These are phyloP conservation scores for Oenanthe sinensis DNA, from an alignment of 129 eudicot species.

Conservation along the genomic window DNA sequence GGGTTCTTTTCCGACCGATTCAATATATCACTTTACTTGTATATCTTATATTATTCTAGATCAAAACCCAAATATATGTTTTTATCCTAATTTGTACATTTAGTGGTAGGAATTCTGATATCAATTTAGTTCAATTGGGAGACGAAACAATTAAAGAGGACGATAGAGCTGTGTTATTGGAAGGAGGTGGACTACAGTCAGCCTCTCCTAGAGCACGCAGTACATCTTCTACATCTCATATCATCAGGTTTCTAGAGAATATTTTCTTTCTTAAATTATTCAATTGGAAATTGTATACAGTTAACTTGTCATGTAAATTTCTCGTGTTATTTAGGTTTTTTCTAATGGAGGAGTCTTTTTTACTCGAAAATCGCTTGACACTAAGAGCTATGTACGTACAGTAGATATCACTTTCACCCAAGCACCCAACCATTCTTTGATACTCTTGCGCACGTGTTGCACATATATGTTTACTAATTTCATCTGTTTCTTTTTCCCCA, in stretches of 20 bases:
- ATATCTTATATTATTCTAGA: not conserved
- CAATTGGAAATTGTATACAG: no score
- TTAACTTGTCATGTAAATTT: not conserved
- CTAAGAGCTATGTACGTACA: constrained; percentile 75
- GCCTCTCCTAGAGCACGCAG: constrained; percentile 48
- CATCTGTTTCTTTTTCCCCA: not conserved
- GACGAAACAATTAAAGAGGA: constrained; percentile 53
- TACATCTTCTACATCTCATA: constrained; percentile 41
- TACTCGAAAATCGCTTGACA: constrained; percentile 67
- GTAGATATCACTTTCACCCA: not conserved
- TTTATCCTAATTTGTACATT: constrained; percentile 11
- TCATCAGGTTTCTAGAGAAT: constrained; percentile 42
- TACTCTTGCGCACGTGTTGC: no score
- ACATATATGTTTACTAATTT: not conserved
- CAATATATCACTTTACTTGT: not conserved
- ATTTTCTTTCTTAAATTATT: no score
- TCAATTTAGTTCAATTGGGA: constrained; percentile 56
- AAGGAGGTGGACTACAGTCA: constrained; percentile 59
- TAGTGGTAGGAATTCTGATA: constrained; percentile 56
- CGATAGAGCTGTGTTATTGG: constrained; percentile 67
- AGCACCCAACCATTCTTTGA: not conserved
- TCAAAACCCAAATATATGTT: not conserved
- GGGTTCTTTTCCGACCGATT: no score
- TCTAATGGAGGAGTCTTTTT: constrained; percentile 64
- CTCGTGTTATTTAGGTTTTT: constrained; percentile 48